These are phyloP conservation scores for Moricandia moricandioides DNA, from an alignment of 345 rosid species.

Conservation along the genomic window DNA sequence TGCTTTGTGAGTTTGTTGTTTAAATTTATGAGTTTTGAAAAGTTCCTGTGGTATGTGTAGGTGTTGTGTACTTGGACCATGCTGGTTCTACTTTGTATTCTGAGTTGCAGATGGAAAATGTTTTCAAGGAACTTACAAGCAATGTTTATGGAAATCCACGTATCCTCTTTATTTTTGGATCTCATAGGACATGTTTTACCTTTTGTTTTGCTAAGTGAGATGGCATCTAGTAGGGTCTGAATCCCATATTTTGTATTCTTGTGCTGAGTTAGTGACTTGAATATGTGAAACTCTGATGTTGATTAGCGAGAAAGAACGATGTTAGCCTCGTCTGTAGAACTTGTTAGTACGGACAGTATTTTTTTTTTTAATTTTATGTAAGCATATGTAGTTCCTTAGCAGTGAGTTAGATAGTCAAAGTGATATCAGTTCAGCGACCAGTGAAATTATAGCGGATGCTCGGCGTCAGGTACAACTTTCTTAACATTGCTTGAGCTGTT, in stretches of 20 bases:
- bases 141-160: constrained; percentile 92
- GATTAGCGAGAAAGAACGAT: background rate
- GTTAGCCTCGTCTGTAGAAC: background rate
- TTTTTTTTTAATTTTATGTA: too few species aligned
- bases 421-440: constrained; percentile 61
- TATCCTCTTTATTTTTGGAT: constrained; percentile 48
- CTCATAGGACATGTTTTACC: background rate
- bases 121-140: constrained; percentile 59
- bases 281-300: constrained; percentile 8
- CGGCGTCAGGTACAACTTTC: constrained; percentile 65
- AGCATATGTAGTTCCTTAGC: constrained; percentile 26
- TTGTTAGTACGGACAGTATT: background rate
- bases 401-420: constrained; percentile 74
- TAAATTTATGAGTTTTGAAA: background rate
- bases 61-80: constrained; percentile 83
- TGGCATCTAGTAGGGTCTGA: background rate
- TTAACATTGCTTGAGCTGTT: constrained; percentile 16
- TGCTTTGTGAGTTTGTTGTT: background rate
- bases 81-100: constrained; percentile 97
- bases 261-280: background rate
- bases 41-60: constrained; percentile 42
- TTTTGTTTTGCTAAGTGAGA: constrained; percentile 2
- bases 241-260: background rate
- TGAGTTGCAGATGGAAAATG: constrained; percentile 82
- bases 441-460: constrained; percentile 64